Percentiles rank a stretch among this genome's conserved stretches.
These are phyloP conservation scores for Dactylellina parvicollis DNA, from an alignment of 2,329 filamentous ascomycete species.

Conservation along the genomic window DNA sequence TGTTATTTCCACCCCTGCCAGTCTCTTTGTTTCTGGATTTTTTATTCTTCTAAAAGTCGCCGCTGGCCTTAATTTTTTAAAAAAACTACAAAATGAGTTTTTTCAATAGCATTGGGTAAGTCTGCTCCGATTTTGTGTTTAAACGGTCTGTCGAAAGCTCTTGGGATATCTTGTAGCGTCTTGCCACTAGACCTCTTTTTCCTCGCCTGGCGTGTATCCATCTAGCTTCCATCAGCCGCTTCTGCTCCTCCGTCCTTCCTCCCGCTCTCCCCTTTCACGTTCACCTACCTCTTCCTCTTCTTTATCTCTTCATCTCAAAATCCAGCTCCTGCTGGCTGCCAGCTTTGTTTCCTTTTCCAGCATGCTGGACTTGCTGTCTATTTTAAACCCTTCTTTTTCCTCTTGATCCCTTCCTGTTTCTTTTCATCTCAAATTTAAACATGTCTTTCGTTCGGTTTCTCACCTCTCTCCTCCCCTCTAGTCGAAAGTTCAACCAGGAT, in stretches of 20 bases:
- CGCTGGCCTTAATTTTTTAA: not conserved
- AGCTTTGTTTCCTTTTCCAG: not conserved
- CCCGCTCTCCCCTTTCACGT: not conserved
- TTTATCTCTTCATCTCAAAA: not conserved
- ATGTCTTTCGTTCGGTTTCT: not conserved
- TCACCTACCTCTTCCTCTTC: not conserved
- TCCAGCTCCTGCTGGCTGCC: not conserved
- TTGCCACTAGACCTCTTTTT: not conserved
- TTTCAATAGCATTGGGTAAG: conserved; percentile 48
- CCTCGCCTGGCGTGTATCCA: too few relatives aligned
- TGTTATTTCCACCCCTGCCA: not conserved
- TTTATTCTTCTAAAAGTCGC: conserved; percentile 4
- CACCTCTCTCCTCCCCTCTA: conserved; percentile 17
- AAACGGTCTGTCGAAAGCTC: not conserved
- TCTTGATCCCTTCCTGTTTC: not conserved
- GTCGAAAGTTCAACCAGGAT: conserved; percentile 52
- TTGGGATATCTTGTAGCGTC: not conserved
- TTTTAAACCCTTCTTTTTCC: not conserved
- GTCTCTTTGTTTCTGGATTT: not conserved
- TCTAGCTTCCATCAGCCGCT: too few relatives aligned
- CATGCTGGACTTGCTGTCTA: not conserved
- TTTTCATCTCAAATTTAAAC: not conserved
- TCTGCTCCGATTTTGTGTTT: conserved; percentile 10
- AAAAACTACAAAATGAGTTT: conserved; percentile 39
- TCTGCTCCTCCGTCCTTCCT: too few relatives aligned